Base-by-base conservation (phyloP, 768 basidiomycete species). In the Neoboletus magnificus region DNA sequence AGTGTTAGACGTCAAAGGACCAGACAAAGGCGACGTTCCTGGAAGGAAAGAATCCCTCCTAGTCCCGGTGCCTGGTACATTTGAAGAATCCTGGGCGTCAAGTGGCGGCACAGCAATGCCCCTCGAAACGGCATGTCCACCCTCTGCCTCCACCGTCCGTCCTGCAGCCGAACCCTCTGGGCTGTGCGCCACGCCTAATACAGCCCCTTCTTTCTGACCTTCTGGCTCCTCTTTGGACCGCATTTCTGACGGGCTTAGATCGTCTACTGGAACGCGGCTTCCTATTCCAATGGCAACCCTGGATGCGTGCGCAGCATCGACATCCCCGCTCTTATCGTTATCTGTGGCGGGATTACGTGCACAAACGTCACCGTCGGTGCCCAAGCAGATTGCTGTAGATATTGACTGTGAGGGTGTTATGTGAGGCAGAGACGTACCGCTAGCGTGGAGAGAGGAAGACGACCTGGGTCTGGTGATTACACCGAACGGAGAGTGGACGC, bases 41-140 rank as follows among this genome's bases (percentile, higher is more conserved):
- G 43, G 49, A 56, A 59, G 60, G 52, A 40, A 52, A 36, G 55
- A 48, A 22, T 52, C 60, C 12, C 36, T 56, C 35, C 40, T 37
- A 52, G 54, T 50, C 20, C 33, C 50, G 44, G 55, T 48, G 41
- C 20, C 56, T 43, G 46, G 23, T 29, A 49, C 56, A 67, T 69
- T 67, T 69, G 66, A 69, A 52, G 65, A 47, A 46, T 52, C 48
- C 55, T 57, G 62, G 20, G 36, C 16, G 50, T 51, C 48, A 48
- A 37, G 60, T 52, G 65, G 56, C 50, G 52, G 45, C 67, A 69
- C 65, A 65, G 66, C 60, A 62, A 44, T 50, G 39, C 22, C 12
- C 15, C 54, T 46, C 30, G 53, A 73, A 44, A 74, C 60, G 40
- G 59, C 20, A 56, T 8, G 46, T 44, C 33, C 49, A 54, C 61